A percentile compares a stretch with the other conserved stretches of the same genome.
Conservation (phyloP, 352 stramenopile species). For the Phytophthora pisi region DNA sequence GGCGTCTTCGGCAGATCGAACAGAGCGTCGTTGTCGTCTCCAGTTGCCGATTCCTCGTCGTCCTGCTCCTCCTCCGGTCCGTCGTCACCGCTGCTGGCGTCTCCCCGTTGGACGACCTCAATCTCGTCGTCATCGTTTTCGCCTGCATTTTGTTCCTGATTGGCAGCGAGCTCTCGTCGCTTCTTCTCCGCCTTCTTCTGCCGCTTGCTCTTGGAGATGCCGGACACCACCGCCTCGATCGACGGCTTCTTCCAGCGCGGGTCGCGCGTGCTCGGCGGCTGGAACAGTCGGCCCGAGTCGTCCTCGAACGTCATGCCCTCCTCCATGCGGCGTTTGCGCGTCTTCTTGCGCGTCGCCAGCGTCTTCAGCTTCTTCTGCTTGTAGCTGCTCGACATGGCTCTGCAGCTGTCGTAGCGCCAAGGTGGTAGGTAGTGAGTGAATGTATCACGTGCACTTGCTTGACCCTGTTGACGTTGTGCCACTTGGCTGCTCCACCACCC, state of each 20-base stretch:
- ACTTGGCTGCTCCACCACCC: slow-evolving; percentile 20
- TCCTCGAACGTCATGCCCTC: slow-evolving; percentile 67
- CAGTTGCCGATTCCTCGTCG: slow-evolving; percentile 11
- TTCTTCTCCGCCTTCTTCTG: slow-evolving; percentile 39
- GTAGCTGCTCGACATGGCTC: slow-evolving; percentile 79
- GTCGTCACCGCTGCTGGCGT: slow-evolving; percentile 21
- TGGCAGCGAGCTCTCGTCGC: slow-evolving; percentile 43
- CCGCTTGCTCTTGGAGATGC: slow-evolving; percentile 38
- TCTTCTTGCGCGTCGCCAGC: slow-evolving; percentile 80
- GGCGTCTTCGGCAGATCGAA: slow-evolving; percentile 37
- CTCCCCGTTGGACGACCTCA: slow-evolving; percentile 26
- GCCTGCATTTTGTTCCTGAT: slow-evolving; percentile 18
- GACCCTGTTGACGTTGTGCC: slow-evolving; percentile 15
- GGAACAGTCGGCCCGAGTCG: slow-evolving; percentile 70
- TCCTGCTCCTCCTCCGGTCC: slow-evolving; percentile 26
- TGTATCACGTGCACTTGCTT: neutral
- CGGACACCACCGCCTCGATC: slow-evolving; percentile 43
- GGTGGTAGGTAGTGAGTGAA: neutral
- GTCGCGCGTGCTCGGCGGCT: slow-evolving; percentile 71
- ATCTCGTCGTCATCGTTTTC: slow-evolving; percentile 37
- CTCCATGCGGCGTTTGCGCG: slow-evolving; percentile 72
- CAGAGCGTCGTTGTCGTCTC: slow-evolving; percentile 18
- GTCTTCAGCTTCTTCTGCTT: slow-evolving; percentile 89
- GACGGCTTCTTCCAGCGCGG: slow-evolving; percentile 79
- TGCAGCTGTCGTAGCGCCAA: neutral